A percentile compares a stretch with the other conserved stretches of the same genome.
Evolutionary conservation across 139 green algal genomes (phyloP).

Genomic region (Chlorella sorokiniana): DNA sequence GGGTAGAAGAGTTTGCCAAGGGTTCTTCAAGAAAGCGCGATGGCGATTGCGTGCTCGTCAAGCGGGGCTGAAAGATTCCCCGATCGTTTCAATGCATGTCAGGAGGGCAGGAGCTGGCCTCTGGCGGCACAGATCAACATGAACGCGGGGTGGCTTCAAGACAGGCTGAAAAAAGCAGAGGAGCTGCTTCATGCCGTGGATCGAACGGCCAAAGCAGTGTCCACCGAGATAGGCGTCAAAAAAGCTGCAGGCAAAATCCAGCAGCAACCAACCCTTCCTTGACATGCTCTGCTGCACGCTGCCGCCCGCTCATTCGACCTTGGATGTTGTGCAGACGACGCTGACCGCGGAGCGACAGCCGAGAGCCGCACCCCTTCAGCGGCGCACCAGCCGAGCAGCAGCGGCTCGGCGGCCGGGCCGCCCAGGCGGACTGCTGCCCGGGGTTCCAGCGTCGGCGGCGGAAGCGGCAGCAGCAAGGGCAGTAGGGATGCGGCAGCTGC

Average conservation of each 20-base stretch:
- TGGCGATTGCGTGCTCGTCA: too few relatives aligned
- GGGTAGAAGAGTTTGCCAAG: too few relatives aligned
- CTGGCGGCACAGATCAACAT: not conserved
- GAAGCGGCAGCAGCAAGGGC: not conserved
- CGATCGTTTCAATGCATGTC: too few relatives aligned
- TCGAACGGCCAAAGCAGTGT: constrained; percentile 55
- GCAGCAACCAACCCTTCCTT: too few relatives aligned
- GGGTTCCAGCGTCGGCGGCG: not conserved
- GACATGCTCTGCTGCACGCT: too few relatives aligned
- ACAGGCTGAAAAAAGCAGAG: constrained; percentile 61
- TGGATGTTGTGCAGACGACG: not conserved
- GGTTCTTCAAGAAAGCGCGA: too few relatives aligned
- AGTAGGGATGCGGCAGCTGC: not conserved
- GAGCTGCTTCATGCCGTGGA: constrained; percentile 71
- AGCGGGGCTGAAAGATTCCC: too few relatives aligned
- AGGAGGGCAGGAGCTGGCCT: not conserved
- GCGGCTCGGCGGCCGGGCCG: not conserved
- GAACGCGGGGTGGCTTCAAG: constrained; percentile 9
- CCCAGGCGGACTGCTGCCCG: not conserved
- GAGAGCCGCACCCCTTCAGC: too few relatives aligned
- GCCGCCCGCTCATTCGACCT: too few relatives aligned
- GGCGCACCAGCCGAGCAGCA: not conserved
- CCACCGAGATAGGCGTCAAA: not conserved
- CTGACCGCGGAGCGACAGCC: too few relatives aligned
- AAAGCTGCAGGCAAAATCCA: not conserved